Evolutionary conservation across 2,329 filamentous ascomycete genomes (phyloP), one percentile per base, ranked within the genome.

Genomic region (Keithomyces neogunnii): DNA sequence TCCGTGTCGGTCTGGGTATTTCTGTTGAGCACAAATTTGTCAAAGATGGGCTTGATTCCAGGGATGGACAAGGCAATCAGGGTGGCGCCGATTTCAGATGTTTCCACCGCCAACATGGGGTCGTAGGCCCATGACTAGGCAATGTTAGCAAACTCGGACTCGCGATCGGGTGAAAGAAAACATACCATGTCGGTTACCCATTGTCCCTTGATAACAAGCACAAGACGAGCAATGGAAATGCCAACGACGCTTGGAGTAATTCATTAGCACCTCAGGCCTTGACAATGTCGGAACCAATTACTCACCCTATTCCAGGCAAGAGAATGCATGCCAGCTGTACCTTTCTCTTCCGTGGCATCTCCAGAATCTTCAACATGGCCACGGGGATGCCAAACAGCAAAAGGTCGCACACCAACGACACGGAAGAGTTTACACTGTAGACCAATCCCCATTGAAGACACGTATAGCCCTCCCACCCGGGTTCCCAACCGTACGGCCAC

Each of bases 401-500:
- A 47, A 78, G 54, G 49, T 79, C 76, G 59, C 74, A 77, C 1
- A 75, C 53, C 8, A 78, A 61, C 1, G 74, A 78, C 3, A 78
- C 61, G 0, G 63, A 66, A 9, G 74, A 77, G 57, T 77, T 78
- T 26, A 75, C 71, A 8, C 71, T 70, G 55, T 78, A 79, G 1
- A 79, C 74, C 3, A 75, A 51, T 0, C 75, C 76, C 75, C 75
- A 78, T 13, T 69, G 62, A 38, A 78, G 53, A 54, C 75, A 78
- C 0, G 58, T 66, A 54, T 74, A 79, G 3, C 66, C 53, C 2
- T 60, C 62, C 8, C 57, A 63, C 8, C 66, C 66, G 0, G 63
- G 57, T 55, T 79, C 73, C 66, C 70, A 78, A 1, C 61, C 66
- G 49, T 79, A 78, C 0, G 76, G 75, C 76, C 76, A 78, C 2